Base-by-base conservation (phyloP, 2,329 filamentous ascomycete genomes). In the Lachnellula arida region DNA sequence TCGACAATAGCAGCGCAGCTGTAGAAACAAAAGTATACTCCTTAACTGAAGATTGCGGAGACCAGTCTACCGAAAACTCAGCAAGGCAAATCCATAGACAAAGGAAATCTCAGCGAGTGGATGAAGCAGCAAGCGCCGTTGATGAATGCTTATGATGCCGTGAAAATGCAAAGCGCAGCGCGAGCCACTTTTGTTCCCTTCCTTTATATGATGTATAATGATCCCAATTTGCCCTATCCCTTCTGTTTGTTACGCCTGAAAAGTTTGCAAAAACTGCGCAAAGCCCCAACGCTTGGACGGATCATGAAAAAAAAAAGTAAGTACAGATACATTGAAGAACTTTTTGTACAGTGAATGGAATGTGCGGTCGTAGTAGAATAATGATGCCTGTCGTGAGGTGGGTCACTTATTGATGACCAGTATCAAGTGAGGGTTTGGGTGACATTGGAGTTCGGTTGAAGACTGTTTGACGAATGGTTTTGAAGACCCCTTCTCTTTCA, bases 391-490 rank as follows among this genome's bases (percentile, higher is more conserved):
- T 50, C n/a, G 39, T 44, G 42, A 56, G 34, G n/a, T 32, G 19
- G 42, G 35, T 32, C 39, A 48, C 37, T 60, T 50, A 59, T 44
- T 55, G 51, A 43, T 54, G 55, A 39, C 55, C 58, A 23, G 55
- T 60, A 34, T 69, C 67, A 17, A 58, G 42, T 6, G 63, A 61
- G 40, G 59, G 46, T 56, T 59, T 67, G 19, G 67, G 67, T 37
- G 67, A 69, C 53, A 64, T 61, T 11, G 66, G 65, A 44, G 65
- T 62, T 44, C 82, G 79, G 62, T 76, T 78, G 68, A 84, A 85
- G 25, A 85, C 81, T 55, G 79, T 81, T 59, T 78, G 76, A 34
- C 81, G 74, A 28, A 85, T 74, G 51, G 76, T 76, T 65, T 81
- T 83, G 60, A 85, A 73, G 64, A 81, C 83, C 68, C 76, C 76